Evolutionary conservation across 345 rosid species (phyloP).

Genomic region (Psidium guajava): DNA sequence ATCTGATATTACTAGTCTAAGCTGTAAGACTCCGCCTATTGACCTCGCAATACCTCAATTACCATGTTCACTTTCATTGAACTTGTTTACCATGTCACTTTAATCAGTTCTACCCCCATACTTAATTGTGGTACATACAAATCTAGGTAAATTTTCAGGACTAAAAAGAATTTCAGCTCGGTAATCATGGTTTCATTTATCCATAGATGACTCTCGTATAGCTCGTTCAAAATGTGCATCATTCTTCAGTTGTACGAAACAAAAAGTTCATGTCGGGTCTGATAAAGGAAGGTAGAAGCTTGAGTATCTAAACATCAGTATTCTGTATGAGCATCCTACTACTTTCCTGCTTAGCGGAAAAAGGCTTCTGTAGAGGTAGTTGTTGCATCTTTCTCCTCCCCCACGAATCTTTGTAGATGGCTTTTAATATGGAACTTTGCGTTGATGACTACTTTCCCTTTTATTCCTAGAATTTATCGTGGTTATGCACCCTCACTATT

Average conservation of each 20-base stretch:
- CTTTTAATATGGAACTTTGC: background rate
- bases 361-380: background rate
- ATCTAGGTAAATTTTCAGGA: background rate
- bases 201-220: background rate
- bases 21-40: background rate
- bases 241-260: background rate
- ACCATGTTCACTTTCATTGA: background rate
- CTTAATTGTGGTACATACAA: background rate
- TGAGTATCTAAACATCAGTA: background rate
- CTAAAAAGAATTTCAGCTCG: background rate
- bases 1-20: background rate
- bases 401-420: background rate
- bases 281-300: background rate
- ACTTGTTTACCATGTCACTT: background rate
- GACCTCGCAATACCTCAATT: background rate
- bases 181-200: background rate
- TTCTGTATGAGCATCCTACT: background rate
- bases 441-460: background rate
- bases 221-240: background rate
- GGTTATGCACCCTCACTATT: background rate
- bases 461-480: background rate
- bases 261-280: background rate
- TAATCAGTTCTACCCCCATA: background rate
- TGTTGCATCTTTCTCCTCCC: background rate
- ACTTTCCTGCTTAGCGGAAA: background rate